These are phyloP conservation scores for Neofusicoccum cordaticola DNA, from an alignment of 2,329 filamentous ascomycete genomes.

Conservation along the genomic window DNA sequence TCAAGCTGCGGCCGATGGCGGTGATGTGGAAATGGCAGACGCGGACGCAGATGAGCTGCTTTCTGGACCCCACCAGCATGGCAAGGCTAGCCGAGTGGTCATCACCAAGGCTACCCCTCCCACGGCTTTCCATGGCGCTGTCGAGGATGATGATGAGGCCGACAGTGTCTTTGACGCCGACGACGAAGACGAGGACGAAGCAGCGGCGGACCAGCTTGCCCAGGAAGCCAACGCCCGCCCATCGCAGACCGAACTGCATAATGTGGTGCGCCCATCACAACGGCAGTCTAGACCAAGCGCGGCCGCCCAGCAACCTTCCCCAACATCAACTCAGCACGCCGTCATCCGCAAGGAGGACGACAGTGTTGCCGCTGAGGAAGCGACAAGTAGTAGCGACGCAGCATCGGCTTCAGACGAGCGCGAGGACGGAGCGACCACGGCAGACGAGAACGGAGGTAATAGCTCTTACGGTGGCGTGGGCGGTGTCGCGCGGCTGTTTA, in stretches of 20 bases:
- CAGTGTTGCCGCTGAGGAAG: not conserved
- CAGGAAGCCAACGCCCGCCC: not conserved
- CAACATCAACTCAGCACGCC: not conserved
- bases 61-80: no score
- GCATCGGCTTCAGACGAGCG: not conserved
- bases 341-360: not conserved
- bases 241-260: not conserved
- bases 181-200: not conserved
- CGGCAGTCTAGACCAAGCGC: no score
- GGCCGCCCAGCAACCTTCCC: no score
- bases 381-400: not conserved
- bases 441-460: not conserved
- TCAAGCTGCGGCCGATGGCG: slow-evolving; percentile 1
- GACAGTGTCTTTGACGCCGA: not conserved
- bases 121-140: not conserved
- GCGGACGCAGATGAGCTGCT: not conserved
- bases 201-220: not conserved
- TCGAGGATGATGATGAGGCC: not conserved
- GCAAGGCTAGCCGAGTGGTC: not conserved
- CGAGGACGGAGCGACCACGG: not conserved
- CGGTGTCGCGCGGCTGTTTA: not conserved
- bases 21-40: not conserved
- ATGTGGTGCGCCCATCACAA: no score
- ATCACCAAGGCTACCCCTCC: not conserved
- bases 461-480: not conserved